phyloP scores from a whole-genome alignment of 2,329 filamentous ascomycete species.

The Torrubiella hemipterigena region DNA sequence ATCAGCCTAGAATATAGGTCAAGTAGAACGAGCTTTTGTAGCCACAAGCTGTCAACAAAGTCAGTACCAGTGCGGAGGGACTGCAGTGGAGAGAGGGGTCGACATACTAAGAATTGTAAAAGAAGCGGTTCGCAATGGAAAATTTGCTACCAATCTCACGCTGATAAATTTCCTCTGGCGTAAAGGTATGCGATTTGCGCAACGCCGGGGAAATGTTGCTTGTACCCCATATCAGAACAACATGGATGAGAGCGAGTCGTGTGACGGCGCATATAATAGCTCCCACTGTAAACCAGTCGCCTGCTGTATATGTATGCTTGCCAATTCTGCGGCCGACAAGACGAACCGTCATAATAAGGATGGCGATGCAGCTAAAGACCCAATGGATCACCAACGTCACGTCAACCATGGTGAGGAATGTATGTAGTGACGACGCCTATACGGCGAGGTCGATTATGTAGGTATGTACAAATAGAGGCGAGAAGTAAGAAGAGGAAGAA shows the following conservation, averaged over 20 bases:
- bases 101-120: slow-evolving; percentile 23
- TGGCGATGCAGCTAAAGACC: slow-evolving; percentile 13
- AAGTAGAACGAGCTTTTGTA: slow-evolving; percentile 16
- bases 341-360: slow-evolving; percentile 11
- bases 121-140: slow-evolving; percentile 17
- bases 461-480: no score
- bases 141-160: slow-evolving; percentile 21
- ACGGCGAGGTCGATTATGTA: no score
- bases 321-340: slow-evolving; percentile 10
- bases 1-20: slow-evolving; percentile 15
- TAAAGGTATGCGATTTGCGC: slow-evolving; percentile 14
- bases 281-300: slow-evolving; percentile 22
- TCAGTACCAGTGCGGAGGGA: no score
- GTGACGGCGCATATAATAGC: slow-evolving; percentile 19
- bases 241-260: slow-evolving; percentile 16
- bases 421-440: no score
- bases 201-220: slow-evolving; percentile 17
- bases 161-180: slow-evolving; percentile 17
- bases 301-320: slow-evolving; percentile 10
- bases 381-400: slow-evolving; percentile 14
- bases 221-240: slow-evolving; percentile 22
- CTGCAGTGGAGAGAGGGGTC: no score
- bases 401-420: no score
- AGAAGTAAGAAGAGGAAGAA: no score
- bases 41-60: slow-evolving; percentile 12